Base-by-base conservation (phyloP, 2,329 filamentous ascomycete genomes). In the Penicillium italicum region DNA sequence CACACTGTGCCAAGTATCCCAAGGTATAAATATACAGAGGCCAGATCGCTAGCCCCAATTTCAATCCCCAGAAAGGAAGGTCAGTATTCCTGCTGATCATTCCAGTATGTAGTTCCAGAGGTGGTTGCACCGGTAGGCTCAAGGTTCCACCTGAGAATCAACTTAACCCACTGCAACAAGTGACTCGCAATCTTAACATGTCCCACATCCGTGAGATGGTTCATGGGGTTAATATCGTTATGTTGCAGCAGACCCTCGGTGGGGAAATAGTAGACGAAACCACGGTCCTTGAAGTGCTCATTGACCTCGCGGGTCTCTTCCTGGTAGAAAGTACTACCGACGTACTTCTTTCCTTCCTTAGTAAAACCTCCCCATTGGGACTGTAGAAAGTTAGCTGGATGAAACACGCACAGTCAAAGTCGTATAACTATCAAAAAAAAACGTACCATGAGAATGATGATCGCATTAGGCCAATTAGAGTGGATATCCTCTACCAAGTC, bases 151-250 rank as follows among this genome's bases (percentile, higher is more conserved):
- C 78, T 79, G 63, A 85, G 80, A 42, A 76, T 79, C 52, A 82
- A 60, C 54, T 78, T 79, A 42, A 84, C 80, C 67, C 79, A 86
- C 68, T 84, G 80, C 59, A 80, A 78, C 46, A 85, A 62, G 61
- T 85, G 82, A 62, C 80, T 84, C 2, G 83, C 83, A 8, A 86
- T 69, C 68, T 86, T 86, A 64, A 85, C 75, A 51, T 84, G 80
- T 0, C 83, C 82, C 8, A 85, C 78, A 63, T 86, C 84, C 0
- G 82, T 86, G 0, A 82, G 83, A 63, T 86, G 84, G 61, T 76
- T 84, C 60, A 78, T 75, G 7, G 83, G 82, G 2, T 76, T 79
- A 56, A 85, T 82, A 63, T 85, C 83, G 59, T 85, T 85, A 63
- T 86, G 82, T 61, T 85, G 80, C 61, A 86, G 65, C 42, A 86